Evolutionary conservation across 176 grass and related monocot genomes (phyloP).

Genomic region (Canna indica): DNA sequence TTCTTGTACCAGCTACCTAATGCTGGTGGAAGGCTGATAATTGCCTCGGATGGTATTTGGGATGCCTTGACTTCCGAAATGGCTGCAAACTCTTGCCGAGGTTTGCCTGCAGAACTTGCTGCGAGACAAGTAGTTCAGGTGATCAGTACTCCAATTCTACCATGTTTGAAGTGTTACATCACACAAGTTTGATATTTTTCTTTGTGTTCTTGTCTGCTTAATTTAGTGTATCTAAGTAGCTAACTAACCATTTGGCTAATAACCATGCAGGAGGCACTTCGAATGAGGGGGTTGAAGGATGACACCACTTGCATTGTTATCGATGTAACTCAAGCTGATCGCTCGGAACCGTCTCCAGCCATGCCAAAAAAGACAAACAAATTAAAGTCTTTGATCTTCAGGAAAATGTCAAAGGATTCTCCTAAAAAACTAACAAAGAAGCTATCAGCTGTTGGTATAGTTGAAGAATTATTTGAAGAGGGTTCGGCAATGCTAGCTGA

Average conservation of each 20-base stretch:
- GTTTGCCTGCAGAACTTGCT: slow-evolving; percentile 90
- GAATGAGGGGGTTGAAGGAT: slow-evolving; percentile 86
- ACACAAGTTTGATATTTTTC: no score
- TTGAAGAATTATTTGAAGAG: slow-evolving; percentile 94
- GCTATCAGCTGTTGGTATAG: slow-evolving; percentile 41
- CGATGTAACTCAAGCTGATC: slow-evolving; percentile 75
- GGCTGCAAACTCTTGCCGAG: slow-evolving; percentile 75
- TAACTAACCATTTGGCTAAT: no score
- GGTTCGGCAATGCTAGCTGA: slow-evolving; percentile 91
- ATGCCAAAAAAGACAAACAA: slow-evolving; percentile 80
- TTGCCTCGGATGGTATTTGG: slow-evolving; percentile 97
- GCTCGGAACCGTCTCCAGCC: slow-evolving; percentile 39
- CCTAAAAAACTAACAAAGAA: slow-evolving; percentile 68
- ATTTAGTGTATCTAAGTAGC: background rate
- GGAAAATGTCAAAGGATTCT: slow-evolving; percentile 56
- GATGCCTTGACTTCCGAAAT: slow-evolving; percentile 79
- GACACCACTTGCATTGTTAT: slow-evolving; percentile 94
- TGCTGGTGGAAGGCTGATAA: slow-evolving; percentile 86
- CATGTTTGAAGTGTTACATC: no score
- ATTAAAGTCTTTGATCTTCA: slow-evolving; percentile 61
- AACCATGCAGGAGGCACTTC: slow-evolving; percentile 72
- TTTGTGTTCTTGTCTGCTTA: no score
- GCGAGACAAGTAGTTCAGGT: slow-evolving; percentile 94
- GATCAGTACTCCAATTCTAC: background rate
- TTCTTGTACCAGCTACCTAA: slow-evolving; percentile 76